Evolutionary conservation across 495 filamentous ascomycete species (phyloP).

Genomic region (Podospora conica): DNA sequence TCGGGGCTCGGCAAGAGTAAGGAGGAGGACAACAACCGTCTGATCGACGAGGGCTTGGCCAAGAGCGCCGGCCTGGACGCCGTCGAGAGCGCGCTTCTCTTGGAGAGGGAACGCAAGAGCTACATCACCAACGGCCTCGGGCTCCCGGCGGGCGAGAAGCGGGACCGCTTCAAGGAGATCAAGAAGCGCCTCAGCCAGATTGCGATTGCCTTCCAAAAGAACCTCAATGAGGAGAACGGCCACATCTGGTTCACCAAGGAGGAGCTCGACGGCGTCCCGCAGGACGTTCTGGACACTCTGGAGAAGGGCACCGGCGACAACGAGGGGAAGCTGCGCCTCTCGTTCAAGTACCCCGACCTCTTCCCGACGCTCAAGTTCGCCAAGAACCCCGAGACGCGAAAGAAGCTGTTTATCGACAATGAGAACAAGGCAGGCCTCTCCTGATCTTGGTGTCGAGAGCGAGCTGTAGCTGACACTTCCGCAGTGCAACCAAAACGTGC

Average conservation of each 20-base stretch:
- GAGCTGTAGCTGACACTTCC: neutral
- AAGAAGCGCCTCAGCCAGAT: slow-evolving; percentile 56
- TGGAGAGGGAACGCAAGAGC: slow-evolving; percentile 54
- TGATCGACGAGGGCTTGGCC: slow-evolving; percentile 26
- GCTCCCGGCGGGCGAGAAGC: slow-evolving; percentile 45
- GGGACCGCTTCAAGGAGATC: slow-evolving; percentile 59
- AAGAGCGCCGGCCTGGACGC: slow-evolving; percentile 30
- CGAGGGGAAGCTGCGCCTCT: slow-evolving; percentile 51
- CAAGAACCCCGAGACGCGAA: slow-evolving; percentile 47
- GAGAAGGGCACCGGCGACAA: slow-evolving; percentile 68
- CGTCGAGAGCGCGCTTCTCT: slow-evolving; percentile 45
- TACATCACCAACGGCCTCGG: slow-evolving; percentile 54
- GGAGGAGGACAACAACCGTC: slow-evolving; percentile 29
- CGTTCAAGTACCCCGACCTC: slow-evolving; percentile 60
- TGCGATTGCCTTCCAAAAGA: slow-evolving; percentile 52
- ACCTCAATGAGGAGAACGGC: slow-evolving; percentile 55
- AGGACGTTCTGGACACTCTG: slow-evolving; percentile 50
- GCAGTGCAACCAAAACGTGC: slow-evolving; percentile 73
- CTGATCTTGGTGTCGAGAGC: neutral
- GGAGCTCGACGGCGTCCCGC: slow-evolving; percentile 54
- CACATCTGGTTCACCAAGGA: slow-evolving; percentile 54
- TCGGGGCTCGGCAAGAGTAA: slow-evolving; percentile 38
- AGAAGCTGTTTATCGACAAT: slow-evolving; percentile 51
- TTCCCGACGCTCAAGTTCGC: slow-evolving; percentile 55
- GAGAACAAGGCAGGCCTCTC: slow-evolving; percentile 46